Percentiles rank a stretch among this genome's conserved stretches.
phyloP scores from a whole-genome alignment of 352 stramenopile species.

The Pythium dissimile region DNA sequence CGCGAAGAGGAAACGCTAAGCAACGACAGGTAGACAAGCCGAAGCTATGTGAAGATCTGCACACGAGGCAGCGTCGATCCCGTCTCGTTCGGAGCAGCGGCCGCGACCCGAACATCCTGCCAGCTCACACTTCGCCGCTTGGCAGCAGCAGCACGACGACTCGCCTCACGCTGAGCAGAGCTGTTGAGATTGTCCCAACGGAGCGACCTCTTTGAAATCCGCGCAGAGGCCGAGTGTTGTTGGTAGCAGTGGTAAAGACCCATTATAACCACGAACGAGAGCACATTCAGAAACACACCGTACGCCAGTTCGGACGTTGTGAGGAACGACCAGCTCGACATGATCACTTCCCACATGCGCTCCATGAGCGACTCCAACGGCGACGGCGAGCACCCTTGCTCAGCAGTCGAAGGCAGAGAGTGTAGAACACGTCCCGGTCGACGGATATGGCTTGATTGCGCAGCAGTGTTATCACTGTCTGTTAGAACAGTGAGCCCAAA shows the following conservation, averaged over 20 bases:
- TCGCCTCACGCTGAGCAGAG: not conserved
- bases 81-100: not conserved
- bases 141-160: not conserved
- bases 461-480: constrained; percentile 40
- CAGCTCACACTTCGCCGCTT: constrained; percentile 29
- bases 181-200: constrained; percentile 12
- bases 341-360: constrained; percentile 28
- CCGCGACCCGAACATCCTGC: constrained; percentile 23
- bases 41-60: constrained; percentile 19
- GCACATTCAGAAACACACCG: constrained; percentile 64
- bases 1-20: not conserved
- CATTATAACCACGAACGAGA: constrained; percentile 70
- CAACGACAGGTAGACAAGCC: not conserved
- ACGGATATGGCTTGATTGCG: constrained; percentile 40
- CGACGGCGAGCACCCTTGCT: constrained; percentile 31
- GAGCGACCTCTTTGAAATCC: not conserved
- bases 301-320: constrained; percentile 62
- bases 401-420: constrained; percentile 33
- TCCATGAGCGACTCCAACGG: constrained; percentile 31
- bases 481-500: constrained; percentile 76
- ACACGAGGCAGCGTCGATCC: constrained; percentile 3
- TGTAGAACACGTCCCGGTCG: constrained; percentile 59
- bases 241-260: constrained; percentile 59
- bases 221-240: constrained; percentile 9
- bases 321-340: constrained; percentile 44